phyloP scores from a whole-genome alignment of 106 monocot genomes.

The Phalaenopsis equestris region DNA sequence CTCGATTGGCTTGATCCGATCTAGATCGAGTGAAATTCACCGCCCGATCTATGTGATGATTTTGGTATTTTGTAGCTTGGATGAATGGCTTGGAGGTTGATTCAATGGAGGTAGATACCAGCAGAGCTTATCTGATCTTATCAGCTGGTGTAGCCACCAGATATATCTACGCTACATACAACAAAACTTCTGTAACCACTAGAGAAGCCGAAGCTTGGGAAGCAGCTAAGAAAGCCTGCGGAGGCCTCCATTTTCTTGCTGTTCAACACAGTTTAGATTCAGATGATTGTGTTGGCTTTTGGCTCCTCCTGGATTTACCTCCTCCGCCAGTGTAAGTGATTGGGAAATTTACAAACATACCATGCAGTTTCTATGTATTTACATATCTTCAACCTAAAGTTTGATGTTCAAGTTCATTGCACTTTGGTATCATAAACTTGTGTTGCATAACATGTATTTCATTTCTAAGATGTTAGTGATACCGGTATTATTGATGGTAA shows the following conservation, averaged over 20 bases:
- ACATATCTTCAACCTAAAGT: too few relatives aligned
- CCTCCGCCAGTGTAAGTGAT: slow-evolving; percentile 64
- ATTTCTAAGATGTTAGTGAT: too few relatives aligned
- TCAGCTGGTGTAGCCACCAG: slow-evolving; percentile 71
- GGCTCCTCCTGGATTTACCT: slow-evolving; percentile 82
- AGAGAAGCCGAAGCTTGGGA: slow-evolving; percentile 92
- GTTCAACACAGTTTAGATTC: slow-evolving; percentile 78
- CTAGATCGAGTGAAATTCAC: neutral
- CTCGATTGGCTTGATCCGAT: too few relatives aligned
- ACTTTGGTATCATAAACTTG: too few relatives aligned
- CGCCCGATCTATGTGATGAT: neutral
- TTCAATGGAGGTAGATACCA: slow-evolving; percentile 56
- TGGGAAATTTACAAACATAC: too few relatives aligned
- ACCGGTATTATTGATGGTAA: too few relatives aligned
- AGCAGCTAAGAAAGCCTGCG: slow-evolving; percentile 79
- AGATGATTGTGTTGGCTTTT: slow-evolving; percentile 85
- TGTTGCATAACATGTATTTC: too few relatives aligned
- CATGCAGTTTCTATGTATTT: too few relatives aligned
- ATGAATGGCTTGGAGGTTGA: slow-evolving; percentile 90
- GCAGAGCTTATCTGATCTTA: slow-evolving; percentile 49
- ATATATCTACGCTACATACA: slow-evolving; percentile 76
- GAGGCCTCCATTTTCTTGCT: slow-evolving; percentile 87
- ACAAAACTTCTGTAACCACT: slow-evolving; percentile 53
- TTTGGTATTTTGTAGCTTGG: slow-evolving; percentile 46
- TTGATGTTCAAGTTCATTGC: too few relatives aligned